Evolutionary conservation across 768 basidiomycete genomes (phyloP).

Genomic region (Leccinum pellstonianum): DNA sequence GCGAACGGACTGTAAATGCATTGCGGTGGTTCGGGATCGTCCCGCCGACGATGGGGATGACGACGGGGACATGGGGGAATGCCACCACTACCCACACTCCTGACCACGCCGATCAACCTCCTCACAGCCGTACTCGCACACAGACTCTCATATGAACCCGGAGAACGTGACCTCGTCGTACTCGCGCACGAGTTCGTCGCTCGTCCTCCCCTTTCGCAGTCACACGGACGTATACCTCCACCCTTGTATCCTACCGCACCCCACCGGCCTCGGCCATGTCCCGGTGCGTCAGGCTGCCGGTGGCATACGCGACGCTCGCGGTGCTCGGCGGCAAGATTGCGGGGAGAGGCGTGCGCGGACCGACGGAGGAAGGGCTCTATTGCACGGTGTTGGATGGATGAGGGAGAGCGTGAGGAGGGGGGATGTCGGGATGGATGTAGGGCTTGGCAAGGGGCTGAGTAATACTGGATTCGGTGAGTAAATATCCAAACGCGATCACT

Average conservation of each 20-base stretch:
- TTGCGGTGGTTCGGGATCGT: constrained; percentile 41
- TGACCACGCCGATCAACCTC: constrained; percentile 62
- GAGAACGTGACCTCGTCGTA: constrained; percentile 85
- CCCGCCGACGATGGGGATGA: constrained; percentile 4
- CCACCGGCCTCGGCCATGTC: constrained; percentile 77
- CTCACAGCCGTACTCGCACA: constrained; percentile 72
- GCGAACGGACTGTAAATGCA: constrained; percentile 36
- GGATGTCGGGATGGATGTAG: constrained; percentile 51
- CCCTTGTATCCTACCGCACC: constrained; percentile 56
- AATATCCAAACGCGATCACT: no score
- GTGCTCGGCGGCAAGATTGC: constrained; percentile 60
- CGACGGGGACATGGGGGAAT: constrained; percentile 19
- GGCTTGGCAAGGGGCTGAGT: constrained; percentile 21
- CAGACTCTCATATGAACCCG: constrained; percentile 62
- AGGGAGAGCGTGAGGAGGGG: constrained; percentile 32
- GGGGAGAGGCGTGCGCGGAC: constrained; percentile 66
- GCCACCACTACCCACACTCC: constrained; percentile 44
- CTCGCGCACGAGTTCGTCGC: constrained; percentile 81
- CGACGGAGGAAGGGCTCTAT: constrained; percentile 60
- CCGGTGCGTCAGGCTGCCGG: constrained; percentile 83
- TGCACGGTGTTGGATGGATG: constrained; percentile 53
- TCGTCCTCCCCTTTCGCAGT: constrained; percentile 5
- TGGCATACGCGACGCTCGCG: constrained; percentile 76
- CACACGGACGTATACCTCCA: constrained; percentile 64
- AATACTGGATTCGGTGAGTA: constrained; percentile 2